Conservation (phyloP, 176 grass and related monocot species). For the Musa beccarii region DNA sequence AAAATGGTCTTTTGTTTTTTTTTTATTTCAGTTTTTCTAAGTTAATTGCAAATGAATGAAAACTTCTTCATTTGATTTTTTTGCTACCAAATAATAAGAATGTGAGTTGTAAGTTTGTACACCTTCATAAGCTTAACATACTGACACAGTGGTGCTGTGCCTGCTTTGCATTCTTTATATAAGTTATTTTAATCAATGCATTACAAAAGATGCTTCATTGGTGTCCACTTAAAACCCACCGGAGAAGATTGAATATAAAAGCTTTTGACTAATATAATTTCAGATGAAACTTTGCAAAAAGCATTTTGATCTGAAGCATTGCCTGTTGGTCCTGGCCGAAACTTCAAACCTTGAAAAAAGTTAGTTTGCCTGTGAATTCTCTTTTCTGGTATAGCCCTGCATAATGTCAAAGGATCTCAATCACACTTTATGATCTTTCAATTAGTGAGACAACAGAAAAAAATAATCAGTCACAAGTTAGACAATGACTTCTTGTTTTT, state of each 20-base stretch:
- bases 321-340: neutral
- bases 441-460: too few species aligned
- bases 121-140: neutral
- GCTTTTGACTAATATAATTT: too few species aligned
- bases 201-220: neutral
- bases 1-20: too few species aligned
- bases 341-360: too few species aligned
- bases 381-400: too few species aligned
- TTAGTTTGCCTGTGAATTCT: too few species aligned
- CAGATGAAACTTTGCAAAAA: neutral
- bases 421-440: neutral
- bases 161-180: neutral
- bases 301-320: neutral
- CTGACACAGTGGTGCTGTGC: neutral
- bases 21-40: too few species aligned
- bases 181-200: neutral
- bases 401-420: neutral
- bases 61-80: too few species aligned
- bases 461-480: too few species aligned
- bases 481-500: too few species aligned
- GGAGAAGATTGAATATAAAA: neutral
- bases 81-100: too few species aligned
- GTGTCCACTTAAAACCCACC: neutral
- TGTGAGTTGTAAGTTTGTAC: neutral
- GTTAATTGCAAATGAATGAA: too few species aligned